Conservation (phyloP, 352 stramenopile genomes). For the Globisporangium rhizosaccharum region DNA sequence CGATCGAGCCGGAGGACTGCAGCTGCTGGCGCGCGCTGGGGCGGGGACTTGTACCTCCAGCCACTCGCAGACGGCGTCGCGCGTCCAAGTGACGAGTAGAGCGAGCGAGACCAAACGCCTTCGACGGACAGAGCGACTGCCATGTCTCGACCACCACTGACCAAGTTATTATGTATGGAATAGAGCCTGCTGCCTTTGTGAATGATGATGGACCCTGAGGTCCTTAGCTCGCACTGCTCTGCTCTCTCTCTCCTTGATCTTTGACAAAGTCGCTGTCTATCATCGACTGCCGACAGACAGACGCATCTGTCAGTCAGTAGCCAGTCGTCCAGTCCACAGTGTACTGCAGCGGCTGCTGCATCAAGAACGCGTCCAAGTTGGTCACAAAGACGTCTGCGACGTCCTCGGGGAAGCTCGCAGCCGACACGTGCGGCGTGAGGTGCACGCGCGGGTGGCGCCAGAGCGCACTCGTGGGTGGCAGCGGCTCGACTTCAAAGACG, state of each 20-base stretch:
- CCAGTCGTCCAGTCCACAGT: conserved; percentile 43
- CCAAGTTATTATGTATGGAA: conserved; percentile 11
- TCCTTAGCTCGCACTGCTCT: neutral
- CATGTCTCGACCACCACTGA: too few relatives aligned
- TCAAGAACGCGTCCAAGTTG: conserved; percentile 50
- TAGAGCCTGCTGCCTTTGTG: conserved; percentile 1
- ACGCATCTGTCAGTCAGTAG: conserved; percentile 24
- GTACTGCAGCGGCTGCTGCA: conserved; percentile 33
- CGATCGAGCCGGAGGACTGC: neutral
- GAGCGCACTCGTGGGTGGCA: conserved; percentile 43
- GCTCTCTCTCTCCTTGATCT: too few relatives aligned
- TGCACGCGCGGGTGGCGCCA: conserved; percentile 59
- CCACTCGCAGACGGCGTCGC: conserved; percentile 7
- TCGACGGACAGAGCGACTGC: too few relatives aligned
- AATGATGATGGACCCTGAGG: too few relatives aligned
- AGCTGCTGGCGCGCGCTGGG: conserved; percentile 13
- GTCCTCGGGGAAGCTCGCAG: conserved; percentile 65
- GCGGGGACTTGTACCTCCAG: conserved; percentile 28
- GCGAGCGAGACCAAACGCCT: too few relatives aligned
- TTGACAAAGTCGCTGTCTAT: too few relatives aligned
- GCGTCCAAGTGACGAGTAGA: too few relatives aligned
- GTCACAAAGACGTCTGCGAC: conserved; percentile 69
- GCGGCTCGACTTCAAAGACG: conserved; percentile 54
- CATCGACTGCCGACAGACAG: too few relatives aligned
- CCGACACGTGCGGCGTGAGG: conserved; percentile 81